Evolutionary conservation across 2,329 filamentous ascomycete genomes (phyloP), one percentile per base, ranked within the genome.

Genomic region (Diaporthe eres): DNA sequence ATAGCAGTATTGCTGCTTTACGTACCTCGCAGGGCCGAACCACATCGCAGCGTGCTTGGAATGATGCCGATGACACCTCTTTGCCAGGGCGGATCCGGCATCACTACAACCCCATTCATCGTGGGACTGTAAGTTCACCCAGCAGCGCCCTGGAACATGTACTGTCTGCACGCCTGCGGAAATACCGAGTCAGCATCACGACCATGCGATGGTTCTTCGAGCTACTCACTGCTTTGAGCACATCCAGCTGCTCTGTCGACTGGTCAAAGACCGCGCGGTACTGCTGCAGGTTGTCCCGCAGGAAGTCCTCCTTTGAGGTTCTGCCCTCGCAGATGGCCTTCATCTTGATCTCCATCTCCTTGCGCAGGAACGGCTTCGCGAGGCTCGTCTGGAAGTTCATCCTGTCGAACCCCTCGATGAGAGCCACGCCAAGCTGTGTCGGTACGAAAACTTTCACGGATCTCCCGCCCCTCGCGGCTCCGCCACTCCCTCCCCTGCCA

Each of bases 271-370:
- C 95, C 72, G 92, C 92, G 70, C 93, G 92, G 83, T 98, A 99
- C 86, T 97, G 95, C 77, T 93, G 90, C 74, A 99, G 87, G 82
- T 94, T 98, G 83, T 98, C 93, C 73, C 92, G 89, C 57, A 99
- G 90, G 63, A 99, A 94, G 28, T 91, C 90, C 72, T 90, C 89
- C 81, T 92, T 93, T 47, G 93, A 94, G 78, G 92, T 94, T 71
- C 91, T 92, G 37, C 97, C 97, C 76, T 96, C 95, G 85, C 97
- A 98, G 75, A 99, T 98, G 75, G 94, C 95, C 83, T 96, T 97
- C 96, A 99, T 98, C 83, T 95, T 95, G 77, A 95, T 86, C 85
- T 99, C 97, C 95, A 98, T 98, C 88, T 99, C 95, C 85, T 98
- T 98, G 74, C 97, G 93, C 76, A 99, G 87, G 82, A 98, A 98